Evolutionary conservation across 2,329 filamentous ascomycete genomes (phyloP).

Genomic region (Ophiosphaerella herpotricha): DNA sequence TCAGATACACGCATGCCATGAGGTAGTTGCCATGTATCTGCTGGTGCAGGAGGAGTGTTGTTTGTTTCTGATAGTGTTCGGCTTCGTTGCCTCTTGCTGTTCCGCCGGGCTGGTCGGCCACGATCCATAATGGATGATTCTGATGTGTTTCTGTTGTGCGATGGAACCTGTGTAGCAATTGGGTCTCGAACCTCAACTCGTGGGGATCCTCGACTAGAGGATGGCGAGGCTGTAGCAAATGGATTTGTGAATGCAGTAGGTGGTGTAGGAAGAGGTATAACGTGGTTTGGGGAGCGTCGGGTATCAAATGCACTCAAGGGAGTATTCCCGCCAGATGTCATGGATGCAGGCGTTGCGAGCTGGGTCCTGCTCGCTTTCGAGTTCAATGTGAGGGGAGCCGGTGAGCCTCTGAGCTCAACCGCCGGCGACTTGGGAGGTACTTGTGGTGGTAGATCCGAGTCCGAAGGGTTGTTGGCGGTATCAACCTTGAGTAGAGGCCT

Average conservation of each 20-base stretch:
- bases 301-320: constrained; percentile 34
- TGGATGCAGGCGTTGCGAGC: constrained; percentile 36
- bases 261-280: constrained; percentile 32
- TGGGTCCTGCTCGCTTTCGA: constrained; percentile 39
- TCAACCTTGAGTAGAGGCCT: constrained; percentile 41
- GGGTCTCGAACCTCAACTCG: constrained; percentile 40
- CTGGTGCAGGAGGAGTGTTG: constrained; percentile 22
- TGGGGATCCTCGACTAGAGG: constrained; percentile 37
- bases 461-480: constrained; percentile 26
- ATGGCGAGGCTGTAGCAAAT: constrained; percentile 37
- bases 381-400: constrained; percentile 36
- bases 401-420: constrained; percentile 40
- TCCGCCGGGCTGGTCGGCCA: constrained; percentile 40
- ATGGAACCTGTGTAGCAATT: constrained; percentile 17
- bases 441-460: constrained; percentile 34
- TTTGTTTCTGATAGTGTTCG: constrained; percentile 41
- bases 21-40: constrained; percentile 44
- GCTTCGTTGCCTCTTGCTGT: constrained; percentile 39
- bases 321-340: constrained; percentile 28
- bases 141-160: constrained; percentile 43
- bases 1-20: constrained; percentile 44
- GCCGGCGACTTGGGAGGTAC: constrained; percentile 46
- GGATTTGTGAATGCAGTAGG: constrained; percentile 39
- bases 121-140: constrained; percentile 47
- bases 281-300: constrained; percentile 39